These are phyloP conservation scores for Gelatoporia subvermispora DNA, from an alignment of 768 basidiomycete species.

Conservation along the genomic window DNA sequence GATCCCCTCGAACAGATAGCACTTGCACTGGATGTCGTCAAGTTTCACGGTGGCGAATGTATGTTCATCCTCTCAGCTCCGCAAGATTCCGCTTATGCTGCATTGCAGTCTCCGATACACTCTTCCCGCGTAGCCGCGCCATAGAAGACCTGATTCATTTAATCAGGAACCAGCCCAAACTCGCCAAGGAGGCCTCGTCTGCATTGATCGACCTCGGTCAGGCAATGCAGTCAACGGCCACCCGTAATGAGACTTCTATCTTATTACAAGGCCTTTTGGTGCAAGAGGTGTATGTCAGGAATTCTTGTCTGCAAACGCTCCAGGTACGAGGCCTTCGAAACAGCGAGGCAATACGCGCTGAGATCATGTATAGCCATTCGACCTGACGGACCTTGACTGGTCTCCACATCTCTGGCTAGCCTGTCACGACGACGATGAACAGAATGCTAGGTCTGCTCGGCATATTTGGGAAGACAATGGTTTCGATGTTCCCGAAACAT, in stretches of 20 bases:
- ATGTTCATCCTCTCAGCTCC: conserved; percentile 20
- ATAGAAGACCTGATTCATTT: conserved; percentile 68
- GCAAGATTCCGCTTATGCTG: background rate
- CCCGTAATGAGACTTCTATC: conserved; percentile 54
- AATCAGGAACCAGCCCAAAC: conserved; percentile 70
- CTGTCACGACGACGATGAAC: conserved; percentile 84
- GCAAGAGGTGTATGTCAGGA: conserved; percentile 86
- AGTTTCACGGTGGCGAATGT: conserved; percentile 74
- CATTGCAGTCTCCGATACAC: conserved; percentile 47
- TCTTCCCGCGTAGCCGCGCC: conserved; percentile 70
- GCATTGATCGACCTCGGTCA: conserved; percentile 78
- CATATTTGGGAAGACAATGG: conserved; percentile 96
- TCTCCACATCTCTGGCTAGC: conserved; percentile 85
- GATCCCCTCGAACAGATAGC: conserved; percentile 79
- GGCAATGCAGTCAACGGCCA: conserved; percentile 64
- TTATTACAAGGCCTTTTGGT: conserved; percentile 70
- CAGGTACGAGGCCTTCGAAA: conserved; percentile 47
- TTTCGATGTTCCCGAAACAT: conserved; percentile 72
- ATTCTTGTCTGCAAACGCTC: conserved; percentile 84
- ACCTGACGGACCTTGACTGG: conserved; percentile 93
- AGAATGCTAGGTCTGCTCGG: conserved; percentile 76
- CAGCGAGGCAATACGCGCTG: background rate
- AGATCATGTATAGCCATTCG: conserved; percentile 64
- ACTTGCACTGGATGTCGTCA: conserved; percentile 63
- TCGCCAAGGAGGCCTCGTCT: conserved; percentile 80